phyloP scores from a whole-genome alignment of 129 eudicot genomes.

The Arctium lappa region DNA sequence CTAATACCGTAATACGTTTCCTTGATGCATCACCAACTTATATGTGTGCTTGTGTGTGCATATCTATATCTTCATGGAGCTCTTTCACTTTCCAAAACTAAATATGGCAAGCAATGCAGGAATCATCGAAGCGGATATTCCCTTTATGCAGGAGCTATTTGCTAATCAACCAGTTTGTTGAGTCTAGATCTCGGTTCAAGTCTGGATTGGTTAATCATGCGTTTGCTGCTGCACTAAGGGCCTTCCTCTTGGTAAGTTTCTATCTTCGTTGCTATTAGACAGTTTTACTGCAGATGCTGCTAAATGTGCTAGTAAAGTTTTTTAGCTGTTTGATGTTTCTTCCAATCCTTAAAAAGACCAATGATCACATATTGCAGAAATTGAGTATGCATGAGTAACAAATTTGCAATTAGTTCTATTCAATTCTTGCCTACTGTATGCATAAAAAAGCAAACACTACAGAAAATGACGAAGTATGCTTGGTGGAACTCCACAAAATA shows the following conservation, averaged over 20 bases:
- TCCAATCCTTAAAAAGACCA: background rate
- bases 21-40: background rate
- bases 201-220: constrained; percentile 97
- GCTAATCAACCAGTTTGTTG: constrained; percentile 78
- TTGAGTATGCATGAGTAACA: background rate
- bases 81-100: background rate
- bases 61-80: background rate
- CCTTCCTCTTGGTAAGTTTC: constrained; percentile 77
- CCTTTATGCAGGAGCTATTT: constrained; percentile 89
- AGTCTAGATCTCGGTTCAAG: constrained; percentile 96
- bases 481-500: background rate
- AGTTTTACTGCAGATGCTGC: background rate
- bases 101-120: constrained; percentile 49
- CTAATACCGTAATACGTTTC: background rate
- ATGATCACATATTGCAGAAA: background rate
- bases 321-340: background rate
- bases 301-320: background rate
- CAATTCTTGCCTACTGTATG: background rate
- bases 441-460: background rate
- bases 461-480: background rate
- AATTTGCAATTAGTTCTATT: background rate
- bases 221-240: constrained; percentile 93
- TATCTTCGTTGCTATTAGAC: background rate
- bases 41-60: too few species aligned
- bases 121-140: constrained; percentile 73